Percentiles rank a stretch among this genome's conserved stretches.
phyloP scores from a whole-genome alignment of 2,329 filamentous ascomycete species.

The Stachybotrys chartarum region DNA sequence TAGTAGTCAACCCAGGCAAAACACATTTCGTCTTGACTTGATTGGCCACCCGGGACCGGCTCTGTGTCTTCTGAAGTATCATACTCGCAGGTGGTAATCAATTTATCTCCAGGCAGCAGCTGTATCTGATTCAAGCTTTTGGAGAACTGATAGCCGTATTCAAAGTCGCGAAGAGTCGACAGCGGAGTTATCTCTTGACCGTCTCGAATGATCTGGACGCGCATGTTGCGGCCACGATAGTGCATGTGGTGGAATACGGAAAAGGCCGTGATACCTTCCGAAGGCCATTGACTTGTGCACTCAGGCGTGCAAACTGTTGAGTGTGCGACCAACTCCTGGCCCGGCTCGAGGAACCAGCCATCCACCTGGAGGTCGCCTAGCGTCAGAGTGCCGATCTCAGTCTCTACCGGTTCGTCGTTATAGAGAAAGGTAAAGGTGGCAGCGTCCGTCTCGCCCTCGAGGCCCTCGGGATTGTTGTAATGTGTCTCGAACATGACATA shows the following conservation, averaged over 20 bases:
- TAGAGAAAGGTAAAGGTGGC: slow-evolving; percentile 3
- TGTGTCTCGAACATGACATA: slow-evolving; percentile 4
- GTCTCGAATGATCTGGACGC: slow-evolving; percentile 3
- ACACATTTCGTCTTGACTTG: slow-evolving; percentile 2
- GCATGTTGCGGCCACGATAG: slow-evolving; percentile 1
- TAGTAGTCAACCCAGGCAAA: slow-evolving; percentile 5
- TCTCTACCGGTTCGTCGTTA: slow-evolving; percentile 1
- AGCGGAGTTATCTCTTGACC: slow-evolving; percentile 2
- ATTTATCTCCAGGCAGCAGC: slow-evolving; percentile 1
- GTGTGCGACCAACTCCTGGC: slow-evolving; percentile 2
- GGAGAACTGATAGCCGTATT: slow-evolving; percentile 3
- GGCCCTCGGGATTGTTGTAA: slow-evolving; percentile 2
- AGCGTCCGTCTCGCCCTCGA: slow-evolving; percentile 1
- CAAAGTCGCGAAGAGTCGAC: slow-evolving; percentile 3
- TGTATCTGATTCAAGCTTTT: slow-evolving; percentile 2
- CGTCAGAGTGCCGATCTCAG: slow-evolving; percentile 1
- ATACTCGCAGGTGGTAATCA: slow-evolving; percentile 2
- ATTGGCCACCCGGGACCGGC: neutral
- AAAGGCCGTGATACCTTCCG: slow-evolving; percentile 3
- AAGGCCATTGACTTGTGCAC: slow-evolving; percentile 2
- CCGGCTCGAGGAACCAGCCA: slow-evolving; percentile 2
- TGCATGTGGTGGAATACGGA: slow-evolving; percentile 4
- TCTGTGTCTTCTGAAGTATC: slow-evolving; percentile 2
- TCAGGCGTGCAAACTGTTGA: slow-evolving; percentile 3
- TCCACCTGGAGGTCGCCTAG: slow-evolving; percentile 2